Evolutionary conservation across 192 early-diverging fungal genomes (phyloP).

Genomic region (Backusella parvicylindrica): DNA sequence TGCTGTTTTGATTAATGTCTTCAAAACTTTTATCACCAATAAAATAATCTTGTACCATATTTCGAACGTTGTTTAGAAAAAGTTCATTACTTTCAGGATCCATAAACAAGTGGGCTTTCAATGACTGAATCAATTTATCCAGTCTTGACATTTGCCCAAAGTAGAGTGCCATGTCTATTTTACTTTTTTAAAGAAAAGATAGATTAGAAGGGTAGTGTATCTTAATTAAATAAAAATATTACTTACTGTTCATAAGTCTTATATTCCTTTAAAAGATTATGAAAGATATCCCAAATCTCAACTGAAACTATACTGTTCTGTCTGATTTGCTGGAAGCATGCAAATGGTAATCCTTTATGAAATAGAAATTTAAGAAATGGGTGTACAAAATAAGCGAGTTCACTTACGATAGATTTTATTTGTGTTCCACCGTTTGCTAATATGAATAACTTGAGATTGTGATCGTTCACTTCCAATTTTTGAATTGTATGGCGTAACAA

Average conservation of each 20-base stretch:
- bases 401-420: conserved; percentile 52
- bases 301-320: conserved; percentile 37
- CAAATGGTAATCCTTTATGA: conserved; percentile 51
- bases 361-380: background rate
- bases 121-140: conserved; percentile 63
- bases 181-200: conserved; percentile 9
- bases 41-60: conserved; percentile 37
- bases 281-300: conserved; percentile 53
- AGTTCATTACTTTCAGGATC: conserved; percentile 26
- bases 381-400: background rate
- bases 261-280: conserved; percentile 57
- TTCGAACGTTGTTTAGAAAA: conserved; percentile 40
- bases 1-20: background rate
- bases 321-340: conserved; percentile 45
- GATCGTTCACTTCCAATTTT: conserved; percentile 48
- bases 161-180: conserved; percentile 55
- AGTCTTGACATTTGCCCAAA: conserved; percentile 49
- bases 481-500: conserved; percentile 79
- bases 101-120: conserved; percentile 42
- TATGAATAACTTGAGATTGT: conserved; percentile 53
- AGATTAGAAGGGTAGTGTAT: background rate
- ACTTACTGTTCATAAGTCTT: conserved; percentile 56
- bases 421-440: conserved; percentile 51
- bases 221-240: background rate
- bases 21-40: background rate